Evolutionary conservation across 495 filamentous ascomycete species (phyloP), one percentile per base, ranked within the genome.

Genomic region (Parathielavia appendiculata): DNA sequence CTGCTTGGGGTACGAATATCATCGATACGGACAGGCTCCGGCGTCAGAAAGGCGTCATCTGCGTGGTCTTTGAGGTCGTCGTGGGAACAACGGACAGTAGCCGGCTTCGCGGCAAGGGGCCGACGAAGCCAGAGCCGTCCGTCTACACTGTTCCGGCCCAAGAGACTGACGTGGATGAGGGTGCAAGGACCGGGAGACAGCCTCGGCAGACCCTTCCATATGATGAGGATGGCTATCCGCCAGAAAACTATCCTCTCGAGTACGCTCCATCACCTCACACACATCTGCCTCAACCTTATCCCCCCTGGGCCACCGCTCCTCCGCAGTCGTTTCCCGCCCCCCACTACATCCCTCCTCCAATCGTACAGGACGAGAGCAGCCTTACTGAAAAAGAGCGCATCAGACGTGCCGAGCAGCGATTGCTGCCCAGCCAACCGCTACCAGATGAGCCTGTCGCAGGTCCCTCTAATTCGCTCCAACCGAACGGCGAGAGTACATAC

Each of bases 11-110:
- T 12, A 84, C 84, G 4, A 84, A 85, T 59, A 89, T 96, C 58
- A 80, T 96, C n/a, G 90, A 97, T 59, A 98, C 93, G 0, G 88
- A 92, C 63, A 80, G 85, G 51, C 85, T 97, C 16, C 81, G 89
- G 46, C 83, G 92, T 39, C 87, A 93, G 61, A 96, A 95, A 64
- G 89, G 88, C 12, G 89, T 97, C 7, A 85, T 97, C 4, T 85
- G 86, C 8, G 86, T 88, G 23, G 76, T 83, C 1, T 92, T 92
- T 62, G 91, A 96, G 64, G 81, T 96, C 36, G 75, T 95, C 10
- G 83, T 97, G n/a, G 92, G 92, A 0, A 96, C 91, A 5, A 79
- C 79, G 52, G 93, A 98, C 70, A 92, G 83, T 58, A 80, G 79
- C 40, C 81, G 87, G 53, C 69, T 79, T 40, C 76, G 82, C 63